Evolutionary conservation across 75 land plant species (phyloP).

Genomic region (Picea glauca): DNA sequence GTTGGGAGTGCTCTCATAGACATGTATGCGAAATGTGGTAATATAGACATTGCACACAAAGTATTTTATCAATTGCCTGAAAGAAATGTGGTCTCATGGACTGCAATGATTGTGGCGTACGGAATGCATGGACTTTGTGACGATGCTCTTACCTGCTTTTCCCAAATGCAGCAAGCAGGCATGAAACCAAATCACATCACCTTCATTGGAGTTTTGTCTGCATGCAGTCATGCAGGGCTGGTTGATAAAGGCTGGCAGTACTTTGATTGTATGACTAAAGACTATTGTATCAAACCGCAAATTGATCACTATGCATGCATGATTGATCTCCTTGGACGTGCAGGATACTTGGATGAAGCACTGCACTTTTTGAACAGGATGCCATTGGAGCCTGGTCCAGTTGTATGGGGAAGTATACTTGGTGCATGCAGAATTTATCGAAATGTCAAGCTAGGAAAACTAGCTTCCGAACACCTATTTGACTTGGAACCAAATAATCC

Average conservation of each 20-base stretch:
- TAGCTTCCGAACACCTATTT: neutral
- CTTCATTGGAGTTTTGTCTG: constrained; percentile 15
- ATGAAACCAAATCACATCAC: constrained; percentile 1
- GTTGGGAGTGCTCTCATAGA: constrained; percentile 51
- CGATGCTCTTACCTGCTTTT: constrained; percentile 31
- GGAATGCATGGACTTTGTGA: constrained; percentile 23
- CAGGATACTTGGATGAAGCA: constrained; percentile 36
- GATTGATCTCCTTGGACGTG: constrained; percentile 41
- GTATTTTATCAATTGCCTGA: constrained; percentile 47
- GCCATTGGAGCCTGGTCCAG: constrained; percentile 33
- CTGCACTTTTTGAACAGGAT: constrained; percentile 28
- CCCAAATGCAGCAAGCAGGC: constrained; percentile 22
- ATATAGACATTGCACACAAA: constrained; percentile 20
- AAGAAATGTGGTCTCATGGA: constrained; percentile 53
- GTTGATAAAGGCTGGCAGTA: constrained; percentile 21
- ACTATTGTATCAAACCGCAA: constrained; percentile 21
- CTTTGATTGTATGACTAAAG: constrained; percentile 23
- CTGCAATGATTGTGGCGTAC: constrained; percentile 40
- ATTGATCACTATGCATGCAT: constrained; percentile 42
- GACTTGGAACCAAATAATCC: constrained; percentile 13
- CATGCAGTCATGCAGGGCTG: constrained; percentile 30
- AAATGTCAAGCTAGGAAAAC: constrained; percentile 30
- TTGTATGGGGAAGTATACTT: constrained; percentile 37
- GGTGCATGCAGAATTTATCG: constrained; percentile 33
- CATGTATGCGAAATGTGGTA: constrained; percentile 47